Evolutionary conservation across 1,139 yeast genomes (phyloP).

Genomic region (Lodderomyces oxycetoniae): DNA sequence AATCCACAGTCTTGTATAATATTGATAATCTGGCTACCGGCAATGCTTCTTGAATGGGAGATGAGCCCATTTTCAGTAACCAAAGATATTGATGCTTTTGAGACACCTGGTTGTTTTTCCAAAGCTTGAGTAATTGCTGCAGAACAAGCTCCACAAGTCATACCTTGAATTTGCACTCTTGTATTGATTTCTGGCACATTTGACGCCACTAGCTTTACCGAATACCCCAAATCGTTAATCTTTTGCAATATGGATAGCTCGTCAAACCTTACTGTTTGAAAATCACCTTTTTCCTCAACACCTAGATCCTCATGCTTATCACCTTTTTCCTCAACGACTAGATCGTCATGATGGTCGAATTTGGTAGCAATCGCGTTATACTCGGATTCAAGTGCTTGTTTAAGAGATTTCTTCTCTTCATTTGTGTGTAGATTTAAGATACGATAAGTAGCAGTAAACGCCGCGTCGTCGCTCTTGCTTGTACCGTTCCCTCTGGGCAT

Average conservation of each 20-base stretch:
- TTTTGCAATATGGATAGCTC: slow-evolving; percentile 1
- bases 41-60: slow-evolving; percentile 16
- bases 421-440: too few relatives aligned
- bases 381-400: too few relatives aligned
- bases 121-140: slow-evolving; percentile 33
- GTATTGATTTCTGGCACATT: slow-evolving; percentile 9
- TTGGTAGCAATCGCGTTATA: too few relatives aligned
- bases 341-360: too few relatives aligned
- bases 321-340: too few relatives aligned
- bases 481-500: too few relatives aligned
- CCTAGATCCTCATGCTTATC: too few relatives aligned
- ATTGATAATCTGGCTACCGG: slow-evolving; percentile 15
- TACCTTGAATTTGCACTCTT: slow-evolving; percentile 20
- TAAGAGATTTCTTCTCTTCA: too few relatives aligned
- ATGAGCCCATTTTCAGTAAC: slow-evolving; percentile 34
- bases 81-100: slow-evolving; percentile 27
- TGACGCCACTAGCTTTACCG: slow-evolving; percentile 2
- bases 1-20: slow-evolving; percentile 39
- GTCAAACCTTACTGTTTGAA: too few relatives aligned
- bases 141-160: slow-evolving; percentile 43
- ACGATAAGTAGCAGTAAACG: too few relatives aligned
- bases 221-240: background rate
- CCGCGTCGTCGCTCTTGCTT: too few relatives aligned
- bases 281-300: too few relatives aligned
- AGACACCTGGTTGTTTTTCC: slow-evolving; percentile 22